Conservation (phyloP, 768 basidiomycete species). For the Tricholoma matsutake region DNA sequence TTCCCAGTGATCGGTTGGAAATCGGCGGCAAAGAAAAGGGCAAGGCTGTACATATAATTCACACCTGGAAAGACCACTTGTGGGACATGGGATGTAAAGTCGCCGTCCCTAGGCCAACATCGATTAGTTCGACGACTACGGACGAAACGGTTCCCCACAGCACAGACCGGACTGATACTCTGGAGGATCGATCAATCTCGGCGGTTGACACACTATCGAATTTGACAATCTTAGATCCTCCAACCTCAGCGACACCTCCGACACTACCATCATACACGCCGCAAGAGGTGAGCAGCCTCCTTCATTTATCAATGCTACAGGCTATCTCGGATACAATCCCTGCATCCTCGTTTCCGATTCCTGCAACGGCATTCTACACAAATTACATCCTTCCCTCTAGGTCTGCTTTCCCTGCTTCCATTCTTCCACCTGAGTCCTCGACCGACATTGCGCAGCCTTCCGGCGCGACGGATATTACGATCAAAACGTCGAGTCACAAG, state of each 20-base stretch:
- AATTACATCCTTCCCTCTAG: conserved; percentile 74
- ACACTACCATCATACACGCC: conserved; percentile 24
- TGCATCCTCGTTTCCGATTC: conserved; percentile 63
- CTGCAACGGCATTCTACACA: conserved; percentile 74
- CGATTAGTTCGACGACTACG: conserved; percentile 4
- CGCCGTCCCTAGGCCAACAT: conserved; percentile 47
- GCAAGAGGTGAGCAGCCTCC: conserved; percentile 53
- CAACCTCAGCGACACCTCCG: neutral
- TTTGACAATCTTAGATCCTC: conserved; percentile 8
- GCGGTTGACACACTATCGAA: conserved; percentile 8
- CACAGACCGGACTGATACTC: conserved; percentile 6
- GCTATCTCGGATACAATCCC: conserved; percentile 51
- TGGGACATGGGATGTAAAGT: conserved; percentile 70
- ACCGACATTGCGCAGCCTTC: conserved; percentile 22
- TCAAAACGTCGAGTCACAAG: conserved; percentile 80
- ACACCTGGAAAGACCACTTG: conserved; percentile 74
- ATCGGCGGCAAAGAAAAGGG: conserved; percentile 53
- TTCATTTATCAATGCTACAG: conserved; percentile 64
- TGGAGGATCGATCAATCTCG: conserved; percentile 3
- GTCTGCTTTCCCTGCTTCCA: conserved; percentile 57
- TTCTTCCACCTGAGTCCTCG: conserved; percentile 26
- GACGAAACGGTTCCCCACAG: conserved; percentile 13
- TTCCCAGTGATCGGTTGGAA: conserved; percentile 46
- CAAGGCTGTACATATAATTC: conserved; percentile 71
- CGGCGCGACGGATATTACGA: conserved; percentile 51